Evolutionary conservation across 306 rosid species (phyloP).

Genomic region (Canavalia ensiformis): DNA sequence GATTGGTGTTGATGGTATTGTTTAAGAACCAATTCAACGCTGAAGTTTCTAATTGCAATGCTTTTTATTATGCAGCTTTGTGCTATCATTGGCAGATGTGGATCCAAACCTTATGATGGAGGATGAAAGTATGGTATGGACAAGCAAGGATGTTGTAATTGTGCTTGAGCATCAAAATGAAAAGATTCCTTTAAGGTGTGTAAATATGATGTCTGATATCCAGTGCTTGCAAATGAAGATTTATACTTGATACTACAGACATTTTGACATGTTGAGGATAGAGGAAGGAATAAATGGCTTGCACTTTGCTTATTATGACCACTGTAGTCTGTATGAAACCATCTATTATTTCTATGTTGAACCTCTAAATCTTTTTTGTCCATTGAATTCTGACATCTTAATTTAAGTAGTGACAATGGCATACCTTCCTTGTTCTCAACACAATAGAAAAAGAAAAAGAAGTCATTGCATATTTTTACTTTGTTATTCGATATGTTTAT

Average conservation of each 20-base stretch:
- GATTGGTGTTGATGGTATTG: conserved; percentile 17
- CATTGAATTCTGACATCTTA: conserved; percentile 26
- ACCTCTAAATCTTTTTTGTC: conserved; percentile 35
- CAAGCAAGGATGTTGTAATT: conserved; percentile 90
- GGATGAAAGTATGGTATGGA: conserved; percentile 94
- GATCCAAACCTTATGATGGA: conserved; percentile 95
- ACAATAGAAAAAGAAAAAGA: neutral
- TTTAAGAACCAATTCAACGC: conserved; percentile 38
- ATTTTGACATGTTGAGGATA: conserved; percentile 20
- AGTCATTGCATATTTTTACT: conserved; percentile 16
- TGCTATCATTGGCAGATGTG: conserved; percentile 95
- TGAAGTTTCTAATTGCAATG: conserved; percentile 41
- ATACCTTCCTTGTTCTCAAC: conserved; percentile 15
- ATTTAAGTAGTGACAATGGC: conserved; percentile 7
- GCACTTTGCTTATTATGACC: conserved; percentile 20
- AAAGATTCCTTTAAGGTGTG: conserved; percentile 90
- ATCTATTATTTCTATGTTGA: conserved; percentile 35
- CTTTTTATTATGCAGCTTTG: conserved; percentile 66
- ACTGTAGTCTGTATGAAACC: conserved; percentile 41
- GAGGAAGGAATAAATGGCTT: conserved; percentile 32
- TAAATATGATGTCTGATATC: conserved; percentile 47
- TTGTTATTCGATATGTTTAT: conserved; percentile 2
- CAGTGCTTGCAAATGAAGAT: conserved; percentile 27
- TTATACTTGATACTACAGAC: neutral
- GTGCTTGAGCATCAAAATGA: conserved; percentile 95